These are phyloP conservation scores for Hypoxylon fuscum DNA, from an alignment of 495 filamentous ascomycete genomes.

Conservation along the genomic window DNA sequence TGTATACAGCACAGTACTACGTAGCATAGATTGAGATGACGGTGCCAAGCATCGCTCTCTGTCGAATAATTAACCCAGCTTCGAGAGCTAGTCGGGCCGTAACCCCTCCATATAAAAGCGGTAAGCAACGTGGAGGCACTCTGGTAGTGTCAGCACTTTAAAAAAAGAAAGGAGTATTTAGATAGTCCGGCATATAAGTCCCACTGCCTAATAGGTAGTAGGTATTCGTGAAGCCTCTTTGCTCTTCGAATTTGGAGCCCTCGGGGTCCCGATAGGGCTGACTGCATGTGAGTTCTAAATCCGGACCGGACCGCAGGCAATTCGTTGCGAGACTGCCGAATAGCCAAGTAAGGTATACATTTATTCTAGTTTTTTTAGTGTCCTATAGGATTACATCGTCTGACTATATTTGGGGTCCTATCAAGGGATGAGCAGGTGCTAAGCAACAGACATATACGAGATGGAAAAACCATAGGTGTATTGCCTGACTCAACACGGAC, in stretches of 20 bases:
- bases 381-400: too few species aligned
- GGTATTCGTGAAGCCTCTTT: constrained; percentile 1
- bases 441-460: constrained; percentile 14
- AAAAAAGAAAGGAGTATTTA: constrained; percentile 8
- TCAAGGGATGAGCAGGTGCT: constrained; percentile 19
- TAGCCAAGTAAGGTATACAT: not conserved
- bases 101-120: constrained; percentile 9
- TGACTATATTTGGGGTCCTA: constrained; percentile 11
- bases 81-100: constrained; percentile 16
- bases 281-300: constrained; percentile 22
- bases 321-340: constrained; percentile 13
- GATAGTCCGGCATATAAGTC: not conserved
- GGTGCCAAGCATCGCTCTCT: constrained; percentile 25
- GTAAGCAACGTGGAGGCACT: not conserved
- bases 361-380: too few species aligned
- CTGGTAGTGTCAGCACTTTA: constrained; percentile 30
- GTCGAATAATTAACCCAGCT: constrained; percentile 6
- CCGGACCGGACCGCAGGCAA: constrained; percentile 23
- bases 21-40: not conserved
- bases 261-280: constrained; percentile 30
- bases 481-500: constrained; percentile 10
- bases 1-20: not conserved
- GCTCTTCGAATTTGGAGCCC: not conserved
- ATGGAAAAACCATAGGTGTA: not conserved
- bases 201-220: constrained; percentile 12